Evolutionary conservation across 1,284 basidiomycete genomes (phyloP).

Genomic region (Microbotryum silenes-acaulis): DNA sequence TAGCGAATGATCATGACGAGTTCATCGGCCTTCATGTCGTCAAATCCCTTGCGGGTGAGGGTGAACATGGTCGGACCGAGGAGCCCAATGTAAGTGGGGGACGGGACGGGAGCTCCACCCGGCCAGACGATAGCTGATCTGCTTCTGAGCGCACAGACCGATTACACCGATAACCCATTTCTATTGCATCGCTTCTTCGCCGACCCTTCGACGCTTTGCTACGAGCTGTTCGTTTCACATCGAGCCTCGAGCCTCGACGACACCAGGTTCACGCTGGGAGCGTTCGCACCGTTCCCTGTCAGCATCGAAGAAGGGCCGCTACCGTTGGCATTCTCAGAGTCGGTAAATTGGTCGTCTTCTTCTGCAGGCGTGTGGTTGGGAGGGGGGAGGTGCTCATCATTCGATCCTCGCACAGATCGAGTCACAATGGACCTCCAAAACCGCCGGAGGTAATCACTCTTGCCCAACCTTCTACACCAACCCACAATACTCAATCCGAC

Average conservation of each 20-base stretch:
- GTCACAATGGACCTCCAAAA: conserved; percentile 59
- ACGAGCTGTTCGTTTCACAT: conserved; percentile 18
- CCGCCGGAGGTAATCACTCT: conserved; percentile 73
- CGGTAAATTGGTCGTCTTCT: neutral
- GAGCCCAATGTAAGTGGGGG: too few species aligned
- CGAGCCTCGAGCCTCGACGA: conserved; percentile 1
- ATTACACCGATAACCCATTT: conserved; percentile 10
- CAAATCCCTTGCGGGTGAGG: neutral
- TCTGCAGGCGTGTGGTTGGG: neutral
- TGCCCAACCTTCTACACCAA: conserved; percentile 78
- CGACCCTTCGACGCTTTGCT: neutral
- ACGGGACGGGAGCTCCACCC: too few species aligned
- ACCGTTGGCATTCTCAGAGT: neutral
- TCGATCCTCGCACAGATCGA: conserved; percentile 47
- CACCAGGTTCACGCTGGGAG: conserved; percentile 9
- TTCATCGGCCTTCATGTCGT: conserved; percentile 57
- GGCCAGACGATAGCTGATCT: neutral
- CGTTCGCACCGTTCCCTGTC: conserved; percentile 5
- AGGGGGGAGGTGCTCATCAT: neutral
- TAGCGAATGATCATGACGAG: conserved; percentile 52
- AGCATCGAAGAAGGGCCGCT: conserved; percentile 8
- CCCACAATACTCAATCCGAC: conserved; percentile 69
- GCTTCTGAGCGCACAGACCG: conserved; percentile 1
- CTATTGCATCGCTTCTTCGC: conserved; percentile 18
- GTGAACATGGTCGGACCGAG: too few species aligned